Evolutionary conservation across 108 stramenopile genomes (phyloP), one percentile per base, ranked within the genome.

Genomic region (Nitzschia sp.): DNA sequence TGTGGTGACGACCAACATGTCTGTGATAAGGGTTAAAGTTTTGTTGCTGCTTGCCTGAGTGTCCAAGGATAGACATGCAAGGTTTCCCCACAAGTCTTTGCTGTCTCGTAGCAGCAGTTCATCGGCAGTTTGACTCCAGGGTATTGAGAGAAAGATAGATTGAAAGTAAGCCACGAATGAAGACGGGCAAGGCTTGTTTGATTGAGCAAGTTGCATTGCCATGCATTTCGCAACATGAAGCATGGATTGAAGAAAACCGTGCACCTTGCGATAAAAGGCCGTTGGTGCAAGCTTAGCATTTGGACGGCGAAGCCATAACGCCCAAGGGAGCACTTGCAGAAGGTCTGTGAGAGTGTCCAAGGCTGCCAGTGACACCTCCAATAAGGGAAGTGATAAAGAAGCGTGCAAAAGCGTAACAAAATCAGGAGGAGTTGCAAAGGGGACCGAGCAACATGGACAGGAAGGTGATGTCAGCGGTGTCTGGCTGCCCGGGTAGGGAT

Each of bases 241-340:
- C 0, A 66, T 20, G 6, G 0, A 0, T 46, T 17, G 9, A 57
- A 75, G 48, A 21, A 57, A 66, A 41, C 54, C 41, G 3, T 48
- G 51, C 6, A 57, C 64, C 19, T 53, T 67, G 46, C 66, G 57
- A 61, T 60, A 56, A 43, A 75, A 63, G 40, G 66, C 73, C 7
- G 73, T 68, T 12, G 25, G 39, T 7, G 17, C 14, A 37, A 21
- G 3, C 8, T 3, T 55, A 40, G 21, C 6, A 12, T 53, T n/a
- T 17, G 41, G 40, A 12, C 51, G 52, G 10, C 39, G 22, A 39
- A 75, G 42, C 66, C 73, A 75, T 19, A 20, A 48, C 29, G 55
- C 42, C 73, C 58, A 75, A 6, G 73, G 73, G 9, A 75, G 25
- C 15, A 29, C 51, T 24, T 11, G 11, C n/a, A 75, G 40, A 8